Evolutionary conservation across 202 grass and related monocot species (phyloP).

Genomic region (Eragrostis tef): DNA sequence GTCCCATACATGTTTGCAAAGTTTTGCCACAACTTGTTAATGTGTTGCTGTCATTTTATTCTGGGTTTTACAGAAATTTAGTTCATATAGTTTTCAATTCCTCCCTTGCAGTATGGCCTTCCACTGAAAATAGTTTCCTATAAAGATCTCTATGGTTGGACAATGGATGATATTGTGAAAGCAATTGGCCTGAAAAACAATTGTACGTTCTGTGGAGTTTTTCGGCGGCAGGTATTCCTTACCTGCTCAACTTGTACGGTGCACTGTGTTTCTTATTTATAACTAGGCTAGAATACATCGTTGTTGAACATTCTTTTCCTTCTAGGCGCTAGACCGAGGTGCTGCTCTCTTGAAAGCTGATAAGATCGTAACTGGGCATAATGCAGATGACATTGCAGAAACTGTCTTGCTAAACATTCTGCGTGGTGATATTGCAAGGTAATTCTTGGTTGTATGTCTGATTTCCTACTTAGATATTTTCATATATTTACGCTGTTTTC

Average conservation of each 20-base stretch:
- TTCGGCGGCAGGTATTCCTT: slow-evolving; percentile 78
- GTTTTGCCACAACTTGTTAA: slow-evolving; percentile 28
- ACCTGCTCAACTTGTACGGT: slow-evolving; percentile 10
- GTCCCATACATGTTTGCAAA: neutral
- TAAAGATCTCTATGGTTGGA: slow-evolving; percentile 97
- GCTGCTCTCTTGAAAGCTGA: slow-evolving; percentile 89
- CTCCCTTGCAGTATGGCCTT: slow-evolving; percentile 72
- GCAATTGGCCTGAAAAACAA: slow-evolving; percentile 95
- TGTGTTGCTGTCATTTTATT: neutral
- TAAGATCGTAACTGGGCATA: slow-evolving; percentile 97
- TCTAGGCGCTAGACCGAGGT: slow-evolving; percentile 83
- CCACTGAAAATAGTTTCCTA: slow-evolving; percentile 96
- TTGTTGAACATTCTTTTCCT: slow-evolving; percentile 23
- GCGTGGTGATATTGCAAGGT: slow-evolving; percentile 97
- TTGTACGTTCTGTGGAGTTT: slow-evolving; percentile 97
- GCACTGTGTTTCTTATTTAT: slow-evolving; percentile 6
- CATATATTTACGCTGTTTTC: slow-evolving; percentile 28
- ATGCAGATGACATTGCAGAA: slow-evolving; percentile 98
- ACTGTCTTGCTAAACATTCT: slow-evolving; percentile 96
- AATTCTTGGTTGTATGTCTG: slow-evolving; percentile 19
- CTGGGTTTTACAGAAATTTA: neutral
- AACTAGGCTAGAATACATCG: neutral
- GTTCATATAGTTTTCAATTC: neutral
- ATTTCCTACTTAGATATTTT: slow-evolving; percentile 10
- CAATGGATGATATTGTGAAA: slow-evolving; percentile 99